Conservation (phyloP, 768 basidiomycete species). For the Phlegmacium glaucopus region DNA sequence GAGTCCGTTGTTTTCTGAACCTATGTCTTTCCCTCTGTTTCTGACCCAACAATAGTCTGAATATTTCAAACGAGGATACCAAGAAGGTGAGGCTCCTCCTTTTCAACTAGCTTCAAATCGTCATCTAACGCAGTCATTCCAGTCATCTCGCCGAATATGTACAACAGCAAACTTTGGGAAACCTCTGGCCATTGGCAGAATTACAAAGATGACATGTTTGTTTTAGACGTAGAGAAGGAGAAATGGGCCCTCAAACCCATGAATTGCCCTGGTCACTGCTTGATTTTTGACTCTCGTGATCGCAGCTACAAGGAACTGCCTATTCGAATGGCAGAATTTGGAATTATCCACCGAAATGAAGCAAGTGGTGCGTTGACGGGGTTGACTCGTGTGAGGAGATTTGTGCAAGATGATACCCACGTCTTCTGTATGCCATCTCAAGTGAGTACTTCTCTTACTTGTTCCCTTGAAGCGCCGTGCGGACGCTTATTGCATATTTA, state of each 20-base stretch:
- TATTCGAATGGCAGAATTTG: conserved; percentile 97
- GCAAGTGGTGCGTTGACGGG: conserved; percentile 93
- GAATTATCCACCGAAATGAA: conserved; percentile 95
- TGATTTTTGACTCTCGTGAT: conserved; percentile 94
- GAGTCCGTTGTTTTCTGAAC: conserved; percentile 48
- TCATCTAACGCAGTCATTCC: background rate
- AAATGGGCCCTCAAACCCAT: conserved; percentile 96
- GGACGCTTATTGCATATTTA: conserved; percentile 3
- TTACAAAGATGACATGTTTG: conserved; percentile 98
- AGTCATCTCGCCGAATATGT: conserved; percentile 99
- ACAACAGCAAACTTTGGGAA: conserved; percentile 94
- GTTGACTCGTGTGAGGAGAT: conserved; percentile 87
- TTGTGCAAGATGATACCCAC: conserved; percentile 98
- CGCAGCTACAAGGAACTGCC: conserved; percentile 94
- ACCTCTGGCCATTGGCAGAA: conserved; percentile 98
- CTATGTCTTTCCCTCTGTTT: background rate
- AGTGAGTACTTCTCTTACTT: conserved; percentile 33
- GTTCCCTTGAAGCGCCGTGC: too few species aligned
- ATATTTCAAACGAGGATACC: conserved; percentile 94
- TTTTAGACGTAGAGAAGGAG: conserved; percentile 93
- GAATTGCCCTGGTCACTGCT: conserved; percentile 98
- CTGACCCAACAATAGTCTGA: conserved; percentile 52
- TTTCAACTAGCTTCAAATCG: background rate
- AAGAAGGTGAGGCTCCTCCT: conserved; percentile 65
- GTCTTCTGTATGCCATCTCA: conserved; percentile 97